Evolutionary conservation across 2,329 filamentous ascomycete genomes (phyloP), one percentile per base, ranked within the genome.

Genomic region (Alternaria arborescens): DNA sequence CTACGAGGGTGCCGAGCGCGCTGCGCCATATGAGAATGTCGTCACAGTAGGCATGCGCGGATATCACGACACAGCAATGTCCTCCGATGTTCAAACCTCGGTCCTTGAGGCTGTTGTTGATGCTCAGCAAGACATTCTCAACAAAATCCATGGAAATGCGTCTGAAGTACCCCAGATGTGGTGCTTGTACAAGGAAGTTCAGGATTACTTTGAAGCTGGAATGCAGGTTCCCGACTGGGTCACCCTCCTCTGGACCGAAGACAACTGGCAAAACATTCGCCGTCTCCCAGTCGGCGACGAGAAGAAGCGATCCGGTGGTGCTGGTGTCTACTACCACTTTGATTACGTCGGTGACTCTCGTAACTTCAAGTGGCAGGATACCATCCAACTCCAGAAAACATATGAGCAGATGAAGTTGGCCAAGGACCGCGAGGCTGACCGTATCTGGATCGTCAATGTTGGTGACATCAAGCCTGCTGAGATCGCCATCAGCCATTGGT

Each of bases 181-280:
- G 89, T 91, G 88, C 68, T 78, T 92, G 62, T 92, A 92, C 78
- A 91, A 91, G 72, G 89, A 92, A 72, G 89, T 92, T 2, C 88
- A 89, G 77, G 85, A 86, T 7, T 91, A 92, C 73, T 87, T 89
- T 59, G 86, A 89, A 58, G 82, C 85, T 16, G 89, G 89, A 2
- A 82, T 91, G 71, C 78, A 80, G 2, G 84, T 90, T 74, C 77
- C 89, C 0, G 88, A 91, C 38, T 85, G 90, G 69, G 85, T 91
- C 28, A 91, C 87, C 2, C 80, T 91, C 24, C 81, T 91, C 5
- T 91, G 88, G 85, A 83, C 88, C 0, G 89, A 91, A 71, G 89
- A 91, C 77, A 91, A 90, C 77, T 89, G 83, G 82, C 88, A 88
- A 11, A 88, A 90, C 73, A 83, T 89, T 26, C 82, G 88, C 28